Percentiles rank a stretch among this genome's conserved stretches.
Conservation (phyloP, 177 flowering plant genomes). For the Vitis hybrid region DNA sequence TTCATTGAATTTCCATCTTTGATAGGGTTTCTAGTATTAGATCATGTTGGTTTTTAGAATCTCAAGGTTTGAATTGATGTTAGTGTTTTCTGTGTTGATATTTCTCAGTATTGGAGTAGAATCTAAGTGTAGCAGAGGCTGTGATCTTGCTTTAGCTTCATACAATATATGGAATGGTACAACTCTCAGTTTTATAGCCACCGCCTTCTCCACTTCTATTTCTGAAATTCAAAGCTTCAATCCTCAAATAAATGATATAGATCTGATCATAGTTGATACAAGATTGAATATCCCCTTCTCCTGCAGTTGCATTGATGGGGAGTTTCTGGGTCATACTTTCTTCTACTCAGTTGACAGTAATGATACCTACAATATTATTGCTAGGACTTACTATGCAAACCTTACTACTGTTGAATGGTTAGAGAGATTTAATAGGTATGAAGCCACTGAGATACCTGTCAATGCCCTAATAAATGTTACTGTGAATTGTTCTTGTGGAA, state of each 20-base stretch:
- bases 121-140: conserved; percentile 36
- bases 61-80: too few species aligned
- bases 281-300: conserved; percentile 61
- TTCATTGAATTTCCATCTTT: too few species aligned
- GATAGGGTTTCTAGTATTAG: too few species aligned
- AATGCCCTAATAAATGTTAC: conserved; percentile 42
- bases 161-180: conserved; percentile 36
- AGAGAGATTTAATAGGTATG: conserved; percentile 37
- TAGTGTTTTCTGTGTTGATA: too few species aligned
- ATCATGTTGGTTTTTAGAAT: too few species aligned
- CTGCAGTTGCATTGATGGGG: conserved; percentile 54
- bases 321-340: conserved; percentile 55
- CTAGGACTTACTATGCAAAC: conserved; percentile 39
- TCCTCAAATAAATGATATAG: conserved; percentile 30
- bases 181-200: conserved; percentile 20
- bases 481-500: conserved; percentile 81
- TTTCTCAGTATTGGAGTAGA: conserved; percentile 11
- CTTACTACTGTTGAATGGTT: conserved; percentile 43
- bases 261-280: conserved; percentile 20
- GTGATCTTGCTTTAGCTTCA: conserved; percentile 52
- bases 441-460: conserved; percentile 37
- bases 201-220: not conserved
- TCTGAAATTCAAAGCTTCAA: conserved; percentile 31
- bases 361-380: conserved; percentile 45
- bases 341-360: conserved; percentile 18